Base-by-base conservation (phyloP, 2,329 filamentous ascomycete species). In the Colletotrichum nymphaeae region DNA sequence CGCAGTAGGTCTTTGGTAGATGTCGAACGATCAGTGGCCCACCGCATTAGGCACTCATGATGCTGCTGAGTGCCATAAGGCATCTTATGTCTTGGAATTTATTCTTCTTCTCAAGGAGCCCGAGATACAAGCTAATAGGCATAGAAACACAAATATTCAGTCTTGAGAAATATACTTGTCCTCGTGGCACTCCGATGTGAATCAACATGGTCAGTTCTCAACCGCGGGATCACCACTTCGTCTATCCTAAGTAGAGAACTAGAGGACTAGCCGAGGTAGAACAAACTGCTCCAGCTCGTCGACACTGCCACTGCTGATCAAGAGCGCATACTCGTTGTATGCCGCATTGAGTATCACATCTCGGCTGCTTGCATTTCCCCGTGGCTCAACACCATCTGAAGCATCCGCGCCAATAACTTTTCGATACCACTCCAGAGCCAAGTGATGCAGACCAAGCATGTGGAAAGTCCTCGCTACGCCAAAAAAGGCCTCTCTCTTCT, bases 381-480 rank as follows among this genome's bases (percentile, higher is more conserved):
- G 46, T 26, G 12, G 69, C 30, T 59, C 24, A 30, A 24, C 53
- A 16, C 35, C 11, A n/a, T 53, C 59, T 16, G n/a, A 28, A n/a
- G 9, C 42, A 57, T 57, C 67, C 5, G 55, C 37, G 24, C 60
- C 30, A 6, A 65, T n/a, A 14, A 73, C 72, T 46, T 67, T 75
- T 26, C 63, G 58, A 49, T 75, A 75, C 69, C 74, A 71, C 42
- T 63, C 64, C 35, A 72, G 66, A 16, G 76, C 73, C 24, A 77
- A 62, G 55, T 77, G 76, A 28, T 76, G 76, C 7, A 77, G 53
- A 9, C 76, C 76, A 32, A 77, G 74, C 62, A 77, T 71, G 80
- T 97, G 93, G 85, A 93, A 97, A 30, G 91, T 89, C 26, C 94
- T 87, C 1, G 89, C 95, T 60, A 95, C 87, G 78, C 97, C 97